phyloP scores from a whole-genome alignment of 352 stramenopile species.

The Sclerospora graminicola region DNA sequence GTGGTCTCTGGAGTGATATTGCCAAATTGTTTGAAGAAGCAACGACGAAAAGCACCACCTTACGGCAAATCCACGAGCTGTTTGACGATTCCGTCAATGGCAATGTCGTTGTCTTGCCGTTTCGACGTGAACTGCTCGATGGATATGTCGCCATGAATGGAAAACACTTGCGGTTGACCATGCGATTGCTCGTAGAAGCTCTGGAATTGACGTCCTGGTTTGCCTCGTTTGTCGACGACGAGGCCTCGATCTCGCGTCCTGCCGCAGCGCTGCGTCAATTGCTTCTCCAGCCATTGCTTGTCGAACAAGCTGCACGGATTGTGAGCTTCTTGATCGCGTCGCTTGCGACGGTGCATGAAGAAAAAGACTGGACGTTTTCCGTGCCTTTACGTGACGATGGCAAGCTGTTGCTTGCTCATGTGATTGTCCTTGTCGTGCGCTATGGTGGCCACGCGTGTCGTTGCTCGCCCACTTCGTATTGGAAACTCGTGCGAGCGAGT shows the following conservation, averaged over 20 bases:
- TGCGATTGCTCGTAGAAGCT: constrained; percentile 51
- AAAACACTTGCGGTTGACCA: constrained; percentile 55
- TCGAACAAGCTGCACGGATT: constrained; percentile 52
- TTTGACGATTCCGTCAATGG: constrained; percentile 31
- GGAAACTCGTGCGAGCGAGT: constrained; percentile 45
- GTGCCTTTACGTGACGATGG: constrained; percentile 40
- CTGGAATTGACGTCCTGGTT: constrained; percentile 61
- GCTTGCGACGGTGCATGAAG: constrained; percentile 30
- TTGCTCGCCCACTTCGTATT: constrained; percentile 48
- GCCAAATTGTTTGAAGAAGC: constrained; percentile 60
- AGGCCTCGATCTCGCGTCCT: constrained; percentile 16
- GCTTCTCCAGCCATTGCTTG: constrained; percentile 44
- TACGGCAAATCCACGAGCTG: constrained; percentile 54
- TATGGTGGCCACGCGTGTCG: constrained; percentile 26
- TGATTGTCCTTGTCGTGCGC: constrained; percentile 50
- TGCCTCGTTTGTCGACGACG: constrained; percentile 28
- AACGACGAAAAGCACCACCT: constrained; percentile 43
- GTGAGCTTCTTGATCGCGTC: constrained; percentile 49
- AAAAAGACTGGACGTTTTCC: constrained; percentile 38
- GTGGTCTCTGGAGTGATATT: constrained; percentile 60
- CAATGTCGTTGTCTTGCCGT: constrained; percentile 28
- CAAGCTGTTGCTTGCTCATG: constrained; percentile 44
- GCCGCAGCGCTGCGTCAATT: constrained; percentile 14
- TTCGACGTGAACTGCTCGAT: constrained; percentile 46
- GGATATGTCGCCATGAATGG: constrained; percentile 57